phyloP scores from a whole-genome alignment of 2,329 filamentous ascomycete genomes.

The Chrysoporthe cubensis region DNA sequence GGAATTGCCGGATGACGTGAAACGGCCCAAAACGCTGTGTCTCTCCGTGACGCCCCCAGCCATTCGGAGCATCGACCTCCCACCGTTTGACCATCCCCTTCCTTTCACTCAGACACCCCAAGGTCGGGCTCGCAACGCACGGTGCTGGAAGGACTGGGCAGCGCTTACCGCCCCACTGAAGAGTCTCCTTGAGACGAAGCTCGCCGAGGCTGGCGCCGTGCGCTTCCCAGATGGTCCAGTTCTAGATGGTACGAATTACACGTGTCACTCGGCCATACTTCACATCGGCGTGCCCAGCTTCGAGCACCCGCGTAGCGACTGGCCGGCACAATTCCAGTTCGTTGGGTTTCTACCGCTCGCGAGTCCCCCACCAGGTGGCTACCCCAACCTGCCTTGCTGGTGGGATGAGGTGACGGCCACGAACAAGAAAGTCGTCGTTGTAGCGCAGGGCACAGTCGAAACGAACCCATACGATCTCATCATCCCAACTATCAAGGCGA shows the following conservation, averaged over 20 bases:
- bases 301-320: conserved; percentile 44
- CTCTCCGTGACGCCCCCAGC: conserved; percentile 44
- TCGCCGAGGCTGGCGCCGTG: conserved; percentile 37
- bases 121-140: conserved; percentile 34
- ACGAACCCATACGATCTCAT: conserved; percentile 43
- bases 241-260: conserved; percentile 42
- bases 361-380: conserved; percentile 15
- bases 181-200: conserved; percentile 34
- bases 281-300: conserved; percentile 44
- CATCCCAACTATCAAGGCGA: conserved; percentile 42
- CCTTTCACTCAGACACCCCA: conserved; percentile 37
- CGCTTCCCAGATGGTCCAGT: conserved; percentile 32
- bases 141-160: conserved; percentile 39
- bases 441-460: conserved; percentile 47
- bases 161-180: conserved; percentile 33
- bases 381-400: conserved; percentile 37
- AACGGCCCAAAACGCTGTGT: conserved; percentile 36
- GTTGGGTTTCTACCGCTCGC: conserved; percentile 39
- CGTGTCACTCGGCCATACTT: conserved; percentile 39
- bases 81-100: conserved; percentile 39
- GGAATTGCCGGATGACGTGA: conserved; percentile 31
- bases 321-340: conserved; percentile 40
- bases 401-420: conserved; percentile 39
- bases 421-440: conserved; percentile 41
- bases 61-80: conserved; percentile 41